A percentile compares a stretch with the other conserved stretches of the same genome.
These are phyloP conservation scores for Plasmopara halstedii DNA, from an alignment of 352 stramenopile species.

Conservation along the genomic window DNA sequence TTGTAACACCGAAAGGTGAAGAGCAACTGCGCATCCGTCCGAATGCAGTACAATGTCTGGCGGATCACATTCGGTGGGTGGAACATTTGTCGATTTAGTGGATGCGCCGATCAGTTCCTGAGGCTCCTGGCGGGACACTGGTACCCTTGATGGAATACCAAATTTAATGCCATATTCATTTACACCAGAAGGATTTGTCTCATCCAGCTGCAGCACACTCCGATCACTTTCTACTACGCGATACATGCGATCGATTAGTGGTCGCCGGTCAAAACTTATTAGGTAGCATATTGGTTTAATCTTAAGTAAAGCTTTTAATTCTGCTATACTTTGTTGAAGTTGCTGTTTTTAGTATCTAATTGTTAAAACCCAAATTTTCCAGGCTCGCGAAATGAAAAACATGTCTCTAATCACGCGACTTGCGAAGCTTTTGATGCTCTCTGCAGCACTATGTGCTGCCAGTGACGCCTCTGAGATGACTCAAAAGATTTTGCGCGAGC, in stretches of 20 bases:
- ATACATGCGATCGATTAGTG: constrained; percentile 13
- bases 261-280: too few species aligned
- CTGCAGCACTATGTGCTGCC: not conserved
- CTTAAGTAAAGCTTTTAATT: too few species aligned
- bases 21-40: constrained; percentile 36
- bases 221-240: constrained; percentile 10
- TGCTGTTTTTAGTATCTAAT: not conserved
- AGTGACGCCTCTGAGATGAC: constrained; percentile 3
- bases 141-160: not conserved
- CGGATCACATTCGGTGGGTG: constrained; percentile 6
- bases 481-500: constrained; percentile 28
- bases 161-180: not conserved
- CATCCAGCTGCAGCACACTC: constrained; percentile 12
- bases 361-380: not conserved
- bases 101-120: not conserved
- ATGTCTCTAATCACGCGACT: constrained; percentile 2
- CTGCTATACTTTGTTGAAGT: too few species aligned
- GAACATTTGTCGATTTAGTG: constrained; percentile 5
- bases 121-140: not conserved
- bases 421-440: constrained; percentile 11
- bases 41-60: constrained; percentile 45
- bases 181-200: not conserved
- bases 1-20: constrained; percentile 32
- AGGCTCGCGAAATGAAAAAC: not conserved
- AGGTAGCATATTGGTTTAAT: too few species aligned